Evolutionary conservation across 306 rosid species (phyloP).

Genomic region (Aeschynomene evenia): DNA sequence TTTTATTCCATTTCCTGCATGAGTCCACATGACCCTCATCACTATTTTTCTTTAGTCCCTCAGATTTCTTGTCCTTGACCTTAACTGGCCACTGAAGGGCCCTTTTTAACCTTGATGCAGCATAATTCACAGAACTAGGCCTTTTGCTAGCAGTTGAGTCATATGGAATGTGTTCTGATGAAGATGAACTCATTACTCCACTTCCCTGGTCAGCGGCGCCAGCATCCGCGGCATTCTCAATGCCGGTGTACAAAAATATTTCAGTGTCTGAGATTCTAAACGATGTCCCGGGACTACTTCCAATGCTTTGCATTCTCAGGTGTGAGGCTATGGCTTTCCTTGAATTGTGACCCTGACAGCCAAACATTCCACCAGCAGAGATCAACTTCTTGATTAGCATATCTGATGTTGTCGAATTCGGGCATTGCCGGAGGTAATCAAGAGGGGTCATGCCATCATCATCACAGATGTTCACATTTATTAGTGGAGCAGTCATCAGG

Average conservation of each 20-base stretch:
- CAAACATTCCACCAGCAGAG: conserved; percentile 92
- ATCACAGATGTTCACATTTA: conserved; percentile 71
- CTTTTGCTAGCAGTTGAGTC: conserved; percentile 45
- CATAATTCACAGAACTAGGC: conserved; percentile 63
- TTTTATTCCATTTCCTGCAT: conserved; percentile 46
- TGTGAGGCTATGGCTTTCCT: conserved; percentile 86
- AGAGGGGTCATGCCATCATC: conserved; percentile 78
- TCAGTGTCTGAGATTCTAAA: conserved; percentile 77
- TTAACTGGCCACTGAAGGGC: conserved; percentile 73
- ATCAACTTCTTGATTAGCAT: conserved; percentile 69
- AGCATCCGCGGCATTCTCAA: conserved; percentile 55
- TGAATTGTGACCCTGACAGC: conserved; percentile 61
- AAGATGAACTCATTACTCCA: conserved; percentile 50
- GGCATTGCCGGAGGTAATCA: conserved; percentile 74
- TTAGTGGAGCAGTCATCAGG: conserved; percentile 65
- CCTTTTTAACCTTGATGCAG: conserved; percentile 62
- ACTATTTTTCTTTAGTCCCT: conserved; percentile 37
- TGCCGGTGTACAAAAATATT: conserved; percentile 74
- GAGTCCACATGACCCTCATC: conserved; percentile 54
- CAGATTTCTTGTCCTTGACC: conserved; percentile 53
- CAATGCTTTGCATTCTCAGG: conserved; percentile 70
- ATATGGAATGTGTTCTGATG: conserved; percentile 46
- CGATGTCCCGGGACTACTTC: conserved; percentile 87
- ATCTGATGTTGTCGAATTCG: conserved; percentile 71
- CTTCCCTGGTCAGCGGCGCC: conserved; percentile 48